Evolutionary conservation across 352 stramenopile genomes (phyloP), one percentile per base, ranked within the genome.

Genomic region (Phytophthora lateralis): DNA sequence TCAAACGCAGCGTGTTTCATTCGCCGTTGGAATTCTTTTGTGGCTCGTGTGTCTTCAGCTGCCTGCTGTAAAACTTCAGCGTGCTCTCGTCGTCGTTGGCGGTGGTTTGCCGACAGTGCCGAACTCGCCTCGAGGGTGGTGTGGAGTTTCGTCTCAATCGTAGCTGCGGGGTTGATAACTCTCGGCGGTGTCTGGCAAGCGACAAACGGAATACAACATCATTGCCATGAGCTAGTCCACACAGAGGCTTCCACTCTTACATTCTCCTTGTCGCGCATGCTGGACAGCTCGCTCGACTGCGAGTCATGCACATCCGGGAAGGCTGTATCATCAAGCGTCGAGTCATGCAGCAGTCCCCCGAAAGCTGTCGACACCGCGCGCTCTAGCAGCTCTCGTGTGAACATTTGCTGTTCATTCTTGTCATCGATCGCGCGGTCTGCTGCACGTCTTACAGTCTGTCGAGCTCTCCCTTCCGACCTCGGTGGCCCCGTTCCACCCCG

Each of bases 361-460:
- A 88, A 76, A 18, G 73, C 78, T n/a, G 70, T 72, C 24, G 73
- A 76, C 24, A 90, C 71, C 14, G 81, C 81, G 18, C 81, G 75
- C 41, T 89, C 78, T 24, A 90, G 71, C 45, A 90, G 74, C 29
- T 75, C 75, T 34, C 78, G 64, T 12, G 78, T 85, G 38, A 65
- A 15, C 6, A 42, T 57, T 39, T 55, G 62, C 26, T 78, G 55
- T 4, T 72, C 65, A 12, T 51, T 58, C 6, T 52, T 18, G n/a
- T 42, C 35, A 4, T 30, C 44, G 43, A 37, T 55, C 18, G 7
- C 1, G 20, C 41, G 35, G 9, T 34, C 32, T 39, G 35, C 35
- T n/a, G 35, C 14, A 30, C 26, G 26, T 30, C 14, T 67, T 15
- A 7, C 46, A 6, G 29, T 24, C 27, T 34, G 41, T 18, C 32